A percentile compares a stretch with the other conserved stretches of the same genome.
Evolutionary conservation across 139 green algal genomes (phyloP).

Genomic region (Tetraselmis striata): DNA sequence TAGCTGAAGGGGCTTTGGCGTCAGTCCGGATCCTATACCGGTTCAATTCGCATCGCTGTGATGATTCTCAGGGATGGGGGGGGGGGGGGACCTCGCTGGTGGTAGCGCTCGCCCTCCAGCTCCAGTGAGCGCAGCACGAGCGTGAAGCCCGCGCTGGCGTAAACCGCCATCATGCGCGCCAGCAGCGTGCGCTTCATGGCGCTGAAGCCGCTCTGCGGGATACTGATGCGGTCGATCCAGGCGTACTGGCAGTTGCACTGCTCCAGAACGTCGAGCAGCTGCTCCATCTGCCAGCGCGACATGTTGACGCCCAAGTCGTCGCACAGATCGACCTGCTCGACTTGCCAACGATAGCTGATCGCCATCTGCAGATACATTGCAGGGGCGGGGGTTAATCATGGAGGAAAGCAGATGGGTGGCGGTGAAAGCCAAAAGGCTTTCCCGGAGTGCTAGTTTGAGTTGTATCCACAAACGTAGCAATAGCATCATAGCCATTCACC

Average conservation of each 20-base stretch:
- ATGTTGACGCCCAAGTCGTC: not conserved
- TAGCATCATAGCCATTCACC: not conserved
- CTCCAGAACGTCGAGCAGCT: not conserved
- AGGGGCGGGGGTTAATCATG: not conserved
- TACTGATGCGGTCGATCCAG: not conserved
- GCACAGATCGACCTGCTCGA: not conserved
- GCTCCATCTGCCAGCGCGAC: not conserved
- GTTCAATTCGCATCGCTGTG: not conserved
- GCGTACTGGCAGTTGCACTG: not conserved
- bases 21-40: no score
- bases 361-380: not conserved
- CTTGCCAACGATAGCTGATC: not conserved
- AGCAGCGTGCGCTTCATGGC: not conserved
- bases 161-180: not conserved
- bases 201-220: not conserved
- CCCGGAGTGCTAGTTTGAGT: no score
- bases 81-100: not conserved
- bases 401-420: not conserved
- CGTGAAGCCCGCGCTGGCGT: not conserved
- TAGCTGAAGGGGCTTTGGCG: no score
- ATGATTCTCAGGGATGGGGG: not conserved
- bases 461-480: not conserved
- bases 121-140: not conserved
- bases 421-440: no score
- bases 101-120: not conserved